Evolutionary conservation across 2,329 filamentous ascomycete genomes (phyloP), one percentile per base, ranked within the genome.

Genomic region (Paradendryphiella salina): DNA sequence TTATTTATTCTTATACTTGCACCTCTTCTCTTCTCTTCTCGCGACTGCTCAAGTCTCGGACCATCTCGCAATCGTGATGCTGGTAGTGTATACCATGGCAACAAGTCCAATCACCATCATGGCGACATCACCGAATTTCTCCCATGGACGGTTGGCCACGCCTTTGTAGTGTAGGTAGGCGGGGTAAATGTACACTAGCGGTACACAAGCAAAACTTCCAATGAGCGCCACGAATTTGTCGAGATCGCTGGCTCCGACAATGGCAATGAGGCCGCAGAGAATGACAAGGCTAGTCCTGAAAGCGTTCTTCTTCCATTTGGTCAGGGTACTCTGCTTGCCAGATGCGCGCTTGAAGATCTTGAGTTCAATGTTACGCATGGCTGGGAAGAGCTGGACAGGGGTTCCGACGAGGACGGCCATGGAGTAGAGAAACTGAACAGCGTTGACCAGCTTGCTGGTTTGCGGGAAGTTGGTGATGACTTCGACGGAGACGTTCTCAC

Each of bases 381-480:
- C 85, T 0, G 87, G 87, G 74, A 89, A 90, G 37, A 90, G 79
- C 71, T 90, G 87, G 1, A 90, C 87, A 0, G 87, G 87, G 37
- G 85, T 85, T 28, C 87, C 87, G 5, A 85, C 85, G n/a, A 90
- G 76, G 6, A 90, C 85, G 1, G 87, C 87, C 18, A 89, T 70
- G 3, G 85, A 85, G 75, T 90, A 90, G 43, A 90, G 76, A 65
- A 89, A 86, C 63, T 90, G 87, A 6, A 90, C 85, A 0, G 84
- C 83, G 57, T 90, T 89, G 75, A 90, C 87, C n/a, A 90, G 77
- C 47, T 81, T 80, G 70, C 81, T 87, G 60, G 79, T 77, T 62
- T 89, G 87, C 0, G 87, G 87, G 63, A 85, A 89, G 71, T 90
- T 90, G 73, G 85, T 84, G 67, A 90, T 89, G 72, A 90, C 82